Evolutionary conservation across 179 eudicot genomes (phyloP).

Genomic region (Silene coronaria): DNA sequence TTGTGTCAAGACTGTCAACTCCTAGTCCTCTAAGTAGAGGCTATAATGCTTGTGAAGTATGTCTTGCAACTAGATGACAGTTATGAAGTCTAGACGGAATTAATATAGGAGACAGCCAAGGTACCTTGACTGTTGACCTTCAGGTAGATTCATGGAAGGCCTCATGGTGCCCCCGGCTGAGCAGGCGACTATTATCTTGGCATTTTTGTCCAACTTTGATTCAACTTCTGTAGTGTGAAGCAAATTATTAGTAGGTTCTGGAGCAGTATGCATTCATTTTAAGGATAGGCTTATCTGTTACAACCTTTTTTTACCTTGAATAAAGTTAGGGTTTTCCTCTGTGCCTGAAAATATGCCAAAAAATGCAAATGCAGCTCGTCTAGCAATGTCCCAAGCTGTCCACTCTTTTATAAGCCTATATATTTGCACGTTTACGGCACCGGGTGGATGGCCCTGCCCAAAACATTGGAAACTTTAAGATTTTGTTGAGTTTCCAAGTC

Average conservation of each 20-base stretch:
- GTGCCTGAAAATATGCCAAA: conserved; percentile 95
- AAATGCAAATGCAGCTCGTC: conserved; percentile 94
- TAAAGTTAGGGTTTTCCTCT: conserved; percentile 93
- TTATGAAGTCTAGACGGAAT: neutral
- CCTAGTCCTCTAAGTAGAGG: neutral
- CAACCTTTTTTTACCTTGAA: conserved; percentile 42
- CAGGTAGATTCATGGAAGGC: conserved; percentile 90
- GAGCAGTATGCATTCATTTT: neutral
- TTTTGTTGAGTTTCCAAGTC: neutral
- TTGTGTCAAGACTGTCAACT: neutral
- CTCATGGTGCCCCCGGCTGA: conserved; percentile 88
- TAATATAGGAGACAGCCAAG: neutral
- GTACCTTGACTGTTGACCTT: conserved; percentile 97
- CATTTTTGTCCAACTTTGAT: conserved; percentile 55
- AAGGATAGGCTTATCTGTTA: neutral
- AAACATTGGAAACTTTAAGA: conserved; percentile 10
- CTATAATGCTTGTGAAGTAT: conserved; percentile 2
- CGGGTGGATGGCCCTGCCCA: conserved; percentile 80
- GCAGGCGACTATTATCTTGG: conserved; percentile 94
- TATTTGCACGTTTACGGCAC: conserved; percentile 84
- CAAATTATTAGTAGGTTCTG: conserved; percentile 5
- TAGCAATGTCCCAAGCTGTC: conserved; percentile 99
- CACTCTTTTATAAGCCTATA: conserved; percentile 96
- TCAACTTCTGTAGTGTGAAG: conserved; percentile 53
- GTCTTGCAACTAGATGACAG: neutral